phyloP scores from a whole-genome alignment of 345 rosid genomes.

The Populus alba region DNA sequence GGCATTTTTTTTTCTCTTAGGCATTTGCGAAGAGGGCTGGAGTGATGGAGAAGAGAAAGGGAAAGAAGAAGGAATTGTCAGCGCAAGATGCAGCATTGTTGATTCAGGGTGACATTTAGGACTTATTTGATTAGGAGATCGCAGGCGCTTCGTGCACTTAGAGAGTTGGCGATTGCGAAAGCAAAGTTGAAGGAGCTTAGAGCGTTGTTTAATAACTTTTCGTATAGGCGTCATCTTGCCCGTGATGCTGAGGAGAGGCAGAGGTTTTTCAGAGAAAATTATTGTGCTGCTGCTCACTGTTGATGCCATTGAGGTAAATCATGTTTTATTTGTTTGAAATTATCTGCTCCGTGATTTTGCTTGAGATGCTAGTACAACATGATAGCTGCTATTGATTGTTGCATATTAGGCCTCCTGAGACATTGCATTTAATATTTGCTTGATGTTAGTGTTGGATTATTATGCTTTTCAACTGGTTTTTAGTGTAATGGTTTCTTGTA shows the following conservation, averaged over 20 bases:
- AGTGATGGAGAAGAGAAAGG: constrained; percentile 47
- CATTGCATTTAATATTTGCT: neutral
- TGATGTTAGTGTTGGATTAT: neutral
- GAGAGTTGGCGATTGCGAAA: constrained; percentile 89
- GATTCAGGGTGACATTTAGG: constrained; percentile 79
- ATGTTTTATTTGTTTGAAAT: neutral
- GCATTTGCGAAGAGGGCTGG: constrained; percentile 77
- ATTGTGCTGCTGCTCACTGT: constrained; percentile 90
- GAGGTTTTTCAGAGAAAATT: constrained; percentile 73
- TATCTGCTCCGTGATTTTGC: neutral
- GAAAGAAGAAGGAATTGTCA: constrained; percentile 74
- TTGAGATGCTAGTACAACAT: neutral
- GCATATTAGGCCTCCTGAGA: no score
- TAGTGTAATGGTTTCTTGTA: neutral
- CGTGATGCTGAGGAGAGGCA: constrained; percentile 83
- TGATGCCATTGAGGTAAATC: constrained; percentile 88
- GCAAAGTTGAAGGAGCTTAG: constrained; percentile 86
- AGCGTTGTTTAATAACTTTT: constrained; percentile 69
- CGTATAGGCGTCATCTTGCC: constrained; percentile 66
- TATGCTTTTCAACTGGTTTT: neutral
- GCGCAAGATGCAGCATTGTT: constrained; percentile 72
- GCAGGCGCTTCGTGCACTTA: constrained; percentile 75
- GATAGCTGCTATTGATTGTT: neutral
- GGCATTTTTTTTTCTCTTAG: constrained; percentile 24
- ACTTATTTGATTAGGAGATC: constrained; percentile 81